Conservation (phyloP, 164 flowering plant species). For the Vitis amurensis region DNA sequence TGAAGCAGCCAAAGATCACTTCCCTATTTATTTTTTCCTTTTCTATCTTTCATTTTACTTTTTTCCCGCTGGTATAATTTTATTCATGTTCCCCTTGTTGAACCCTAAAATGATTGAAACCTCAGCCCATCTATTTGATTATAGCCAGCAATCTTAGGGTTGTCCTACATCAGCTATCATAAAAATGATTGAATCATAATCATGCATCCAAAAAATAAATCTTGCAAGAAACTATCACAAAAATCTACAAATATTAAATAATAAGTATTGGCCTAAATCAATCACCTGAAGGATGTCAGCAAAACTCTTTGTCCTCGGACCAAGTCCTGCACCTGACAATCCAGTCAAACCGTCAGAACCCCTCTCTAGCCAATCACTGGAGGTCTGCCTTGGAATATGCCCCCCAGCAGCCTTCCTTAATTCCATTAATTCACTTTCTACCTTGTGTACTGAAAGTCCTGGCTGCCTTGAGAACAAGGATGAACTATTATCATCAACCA, state of each 20-base stretch:
- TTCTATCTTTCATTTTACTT: too few relatives aligned
- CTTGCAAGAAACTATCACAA: not conserved
- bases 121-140: too few relatives aligned
- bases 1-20: too few relatives aligned
- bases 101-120: too few relatives aligned
- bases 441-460: constrained; percentile 37
- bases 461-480: constrained; percentile 78
- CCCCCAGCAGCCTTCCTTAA: constrained; percentile 42
- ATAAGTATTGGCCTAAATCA: not conserved
- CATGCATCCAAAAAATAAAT: not conserved
- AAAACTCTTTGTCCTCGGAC: constrained; percentile 72
- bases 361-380: constrained; percentile 58
- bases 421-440: constrained; percentile 48
- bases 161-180: too few relatives aligned
- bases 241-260: not conserved
- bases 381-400: constrained; percentile 42
- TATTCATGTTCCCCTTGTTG: too few relatives aligned
- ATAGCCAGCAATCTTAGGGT: too few relatives aligned
- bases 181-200: too few relatives aligned
- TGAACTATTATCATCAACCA: constrained; percentile 30
- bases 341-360: constrained; percentile 39
- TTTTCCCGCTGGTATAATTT: too few relatives aligned
- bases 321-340: constrained; percentile 47
- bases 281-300: constrained; percentile 88
- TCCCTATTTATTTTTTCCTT: too few relatives aligned